Percentiles rank a stretch among this genome's conserved stretches.
phyloP scores from a whole-genome alignment of 257 asterid genomes.

The Petrea volubilis region DNA sequence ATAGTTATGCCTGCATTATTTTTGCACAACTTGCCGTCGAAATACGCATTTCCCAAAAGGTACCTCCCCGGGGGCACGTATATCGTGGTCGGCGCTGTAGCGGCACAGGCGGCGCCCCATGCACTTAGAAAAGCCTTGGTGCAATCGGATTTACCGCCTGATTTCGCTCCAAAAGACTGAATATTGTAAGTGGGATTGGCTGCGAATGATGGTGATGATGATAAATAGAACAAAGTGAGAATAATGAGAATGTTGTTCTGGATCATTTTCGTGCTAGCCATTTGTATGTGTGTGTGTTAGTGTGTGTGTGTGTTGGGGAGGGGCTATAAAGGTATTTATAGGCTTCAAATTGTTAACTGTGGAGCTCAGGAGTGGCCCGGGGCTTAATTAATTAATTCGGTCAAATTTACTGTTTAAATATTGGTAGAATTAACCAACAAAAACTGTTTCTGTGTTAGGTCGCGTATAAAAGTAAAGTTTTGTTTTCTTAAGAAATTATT shows the following conservation, averaged over 20 bases:
- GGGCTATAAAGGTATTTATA: slow-evolving; percentile 27
- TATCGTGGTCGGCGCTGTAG: slow-evolving; percentile 35
- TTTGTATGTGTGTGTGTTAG: not conserved
- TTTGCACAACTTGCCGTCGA: slow-evolving; percentile 39
- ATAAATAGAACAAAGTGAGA: slow-evolving; percentile 4
- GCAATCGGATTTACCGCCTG: slow-evolving; percentile 44
- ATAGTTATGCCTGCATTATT: slow-evolving; percentile 38
- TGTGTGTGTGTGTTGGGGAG: not conserved
- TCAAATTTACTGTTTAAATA: not conserved
- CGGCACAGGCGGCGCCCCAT: slow-evolving; percentile 50
- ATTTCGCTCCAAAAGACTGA: slow-evolving; percentile 40
- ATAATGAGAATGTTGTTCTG: slow-evolving; percentile 20
- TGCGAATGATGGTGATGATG: slow-evolving; percentile 15
- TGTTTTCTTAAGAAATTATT: not conserved
- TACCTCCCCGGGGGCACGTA: slow-evolving; percentile 53
- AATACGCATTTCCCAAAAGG: slow-evolving; percentile 27
- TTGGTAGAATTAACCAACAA: slow-evolving; percentile 8
- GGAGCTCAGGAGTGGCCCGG: not conserved
- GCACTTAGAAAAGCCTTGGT: slow-evolving; percentile 42
- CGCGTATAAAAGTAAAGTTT: not conserved
- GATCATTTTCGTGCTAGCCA: slow-evolving; percentile 18
- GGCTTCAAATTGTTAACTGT: not conserved
- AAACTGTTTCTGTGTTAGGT: slow-evolving; percentile 18
- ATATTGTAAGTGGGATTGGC: slow-evolving; percentile 36
- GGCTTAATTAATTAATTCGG: slow-evolving; percentile 1